Evolutionary conservation across 2,329 filamentous ascomycete genomes (phyloP), one percentile per base, ranked within the genome.

Genomic region (Neobulgaria alba): DNA sequence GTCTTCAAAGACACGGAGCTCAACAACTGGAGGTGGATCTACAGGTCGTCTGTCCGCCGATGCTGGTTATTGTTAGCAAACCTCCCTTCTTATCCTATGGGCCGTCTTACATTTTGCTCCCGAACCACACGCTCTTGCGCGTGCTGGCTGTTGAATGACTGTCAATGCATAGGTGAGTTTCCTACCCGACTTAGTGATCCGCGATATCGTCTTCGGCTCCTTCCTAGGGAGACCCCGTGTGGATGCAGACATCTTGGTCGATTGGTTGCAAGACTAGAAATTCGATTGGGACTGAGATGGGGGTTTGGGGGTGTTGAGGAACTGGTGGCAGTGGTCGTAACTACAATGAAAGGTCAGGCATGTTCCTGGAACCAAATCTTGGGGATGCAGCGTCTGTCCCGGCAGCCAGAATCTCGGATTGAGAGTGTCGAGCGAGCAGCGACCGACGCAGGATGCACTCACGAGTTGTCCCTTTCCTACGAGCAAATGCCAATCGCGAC

Each of bases 91-190:
- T 15, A 30, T 16, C 3, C 12, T 4, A 10, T 4, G 29, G 15
- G n/a, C 2, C 8, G 7, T 42, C 82, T 65, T 72, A 94, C 87
- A 94, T 68, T 96, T 96, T 39, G 87, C 87, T 45, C 92, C 92
- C 41, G 88, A 89, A 57, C 92, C 92, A 63, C 92, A 98, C 41
- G 92, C 92, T 69, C 92, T 77, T 36, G 92, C 90, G 57, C 89
- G 85, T 66, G 94, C 84, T 15, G 92, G 92, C 62, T 96, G 87
- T 65, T 98, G 92, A 55, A 95, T 80, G 41, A 96, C 88, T 45
- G 77, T 79, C 62, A 96, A 69, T 50, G 75, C 72, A 63, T 96
- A 96, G 58, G 78, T 86, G 52, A 95, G 74, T 48, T 72, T 78
- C 53, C 85, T 79, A 47, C 85, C 85, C 54, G 83, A 80, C 54